phyloP scores from a whole-genome alignment of 2,329 filamentous ascomycete species.

The Fusarium heterosporum region DNA sequence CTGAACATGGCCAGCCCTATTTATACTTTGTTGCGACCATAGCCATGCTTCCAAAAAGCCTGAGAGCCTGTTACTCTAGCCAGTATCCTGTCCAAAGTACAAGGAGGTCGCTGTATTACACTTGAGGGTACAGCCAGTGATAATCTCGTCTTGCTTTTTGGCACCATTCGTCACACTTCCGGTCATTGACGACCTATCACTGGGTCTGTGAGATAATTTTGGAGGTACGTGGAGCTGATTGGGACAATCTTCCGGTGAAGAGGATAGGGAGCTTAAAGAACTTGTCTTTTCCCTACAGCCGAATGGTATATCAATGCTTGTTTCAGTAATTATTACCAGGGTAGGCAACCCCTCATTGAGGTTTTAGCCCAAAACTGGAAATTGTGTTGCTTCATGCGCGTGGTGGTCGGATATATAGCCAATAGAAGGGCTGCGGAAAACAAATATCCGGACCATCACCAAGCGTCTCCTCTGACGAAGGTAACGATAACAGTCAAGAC shows the following conservation, averaged over 20 bases:
- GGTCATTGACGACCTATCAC: not conserved
- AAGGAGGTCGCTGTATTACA: not conserved
- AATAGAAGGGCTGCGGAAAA: not conserved
- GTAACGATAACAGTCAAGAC: accelerated
- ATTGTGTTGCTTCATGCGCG: accelerated
- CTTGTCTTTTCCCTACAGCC: not conserved
- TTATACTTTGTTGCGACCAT: not conserved
- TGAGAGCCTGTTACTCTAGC: not conserved
- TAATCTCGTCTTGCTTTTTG: accelerated
- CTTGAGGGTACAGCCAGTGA: not conserved
- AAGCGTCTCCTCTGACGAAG: not conserved
- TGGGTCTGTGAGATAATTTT: not conserved
- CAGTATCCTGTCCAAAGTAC: not conserved
- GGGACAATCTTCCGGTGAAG: accelerated
- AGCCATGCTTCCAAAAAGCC: not conserved
- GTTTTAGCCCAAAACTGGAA: not conserved
- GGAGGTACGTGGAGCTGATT: not conserved
- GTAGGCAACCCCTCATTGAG: too few species aligned
- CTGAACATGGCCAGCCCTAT: not conserved
- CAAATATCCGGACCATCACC: not conserved
- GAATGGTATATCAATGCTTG: too few species aligned
- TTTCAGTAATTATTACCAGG: not conserved
- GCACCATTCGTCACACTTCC: not conserved
- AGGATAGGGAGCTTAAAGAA: not conserved
- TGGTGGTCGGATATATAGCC: not conserved